Evolutionary conservation across 805 yeast species (phyloP).

Genomic region (Yamadazyma laniorum): DNA sequence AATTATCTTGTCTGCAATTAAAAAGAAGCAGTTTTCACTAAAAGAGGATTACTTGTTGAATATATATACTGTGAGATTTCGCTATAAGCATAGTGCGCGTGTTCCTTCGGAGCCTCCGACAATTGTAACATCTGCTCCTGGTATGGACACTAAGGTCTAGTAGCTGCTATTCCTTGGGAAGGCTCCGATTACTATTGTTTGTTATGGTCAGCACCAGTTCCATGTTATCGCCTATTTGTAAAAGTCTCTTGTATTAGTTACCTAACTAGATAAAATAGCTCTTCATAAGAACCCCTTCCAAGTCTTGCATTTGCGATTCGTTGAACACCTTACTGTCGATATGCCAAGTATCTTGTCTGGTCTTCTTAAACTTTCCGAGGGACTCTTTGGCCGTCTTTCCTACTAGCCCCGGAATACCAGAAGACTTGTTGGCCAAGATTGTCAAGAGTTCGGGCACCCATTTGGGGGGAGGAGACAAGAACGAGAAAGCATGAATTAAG

Average conservation of each 20-base stretch:
- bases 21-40: not conserved
- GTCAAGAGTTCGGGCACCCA: slow-evolving; percentile 83
- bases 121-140: not conserved
- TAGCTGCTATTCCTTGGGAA: no score
- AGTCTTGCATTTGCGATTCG: slow-evolving; percentile 76
- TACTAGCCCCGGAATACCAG: slow-evolving; percentile 70
- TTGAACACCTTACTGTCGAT: slow-evolving; percentile 75
- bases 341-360: slow-evolving; percentile 96
- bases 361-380: slow-evolving; percentile 81
- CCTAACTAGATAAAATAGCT: slow-evolving; percentile 86
- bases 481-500: slow-evolving; percentile 84
- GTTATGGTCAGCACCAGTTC: no score
- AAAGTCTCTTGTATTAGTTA: no score
- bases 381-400: slow-evolving; percentile 83
- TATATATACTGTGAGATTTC: not conserved
- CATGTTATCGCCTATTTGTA: no score
- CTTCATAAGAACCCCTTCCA: slow-evolving; percentile 92
- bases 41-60: not conserved
- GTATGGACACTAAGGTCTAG: not conserved
- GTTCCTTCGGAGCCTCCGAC: slow-evolving; percentile 8
- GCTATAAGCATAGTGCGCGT: not conserved
- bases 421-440: slow-evolving; percentile 65
- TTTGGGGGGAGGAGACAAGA: slow-evolving; percentile 81
- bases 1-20: not conserved
- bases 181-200: no score